Evolutionary conservation across 2,329 filamentous ascomycete genomes (phyloP).

Genomic region (Botrytis sinoallii): DNA sequence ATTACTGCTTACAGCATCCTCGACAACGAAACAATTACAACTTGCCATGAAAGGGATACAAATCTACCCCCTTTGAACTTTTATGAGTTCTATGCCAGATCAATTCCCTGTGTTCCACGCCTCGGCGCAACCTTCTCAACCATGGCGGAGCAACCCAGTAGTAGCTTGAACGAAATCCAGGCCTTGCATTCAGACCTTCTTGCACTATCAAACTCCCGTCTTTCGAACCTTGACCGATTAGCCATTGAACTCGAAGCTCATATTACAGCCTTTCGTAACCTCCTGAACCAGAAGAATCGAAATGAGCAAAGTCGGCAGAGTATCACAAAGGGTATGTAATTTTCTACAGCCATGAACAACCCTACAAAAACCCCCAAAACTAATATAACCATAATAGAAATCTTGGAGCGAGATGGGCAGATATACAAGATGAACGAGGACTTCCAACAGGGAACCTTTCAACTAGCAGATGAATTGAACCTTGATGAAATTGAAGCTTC

Average conservation of each 20-base stretch:
- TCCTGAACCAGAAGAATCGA: slow-evolving; percentile 72
- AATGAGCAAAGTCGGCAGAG: slow-evolving; percentile 71
- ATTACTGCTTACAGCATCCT: slow-evolving; percentile 4
- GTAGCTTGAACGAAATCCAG: slow-evolving; percentile 72
- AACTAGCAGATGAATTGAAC: slow-evolving; percentile 83
- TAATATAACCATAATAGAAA: slow-evolving; percentile 52
- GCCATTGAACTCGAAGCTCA: slow-evolving; percentile 63
- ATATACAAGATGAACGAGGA: slow-evolving; percentile 81
- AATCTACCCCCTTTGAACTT: not conserved
- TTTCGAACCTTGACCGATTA: slow-evolving; percentile 68
- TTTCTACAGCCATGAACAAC: slow-evolving; percentile 1
- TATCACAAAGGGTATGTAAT: slow-evolving; percentile 60
- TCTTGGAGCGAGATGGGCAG: slow-evolving; percentile 67
- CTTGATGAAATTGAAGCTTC: slow-evolving; percentile 87
- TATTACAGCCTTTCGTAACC: slow-evolving; percentile 63
- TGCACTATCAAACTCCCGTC: slow-evolving; percentile 67
- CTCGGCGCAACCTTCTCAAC: slow-evolving; percentile 30
- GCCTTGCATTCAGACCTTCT: slow-evolving; percentile 82
- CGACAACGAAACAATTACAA: slow-evolving; percentile 5
- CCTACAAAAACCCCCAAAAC: not conserved
- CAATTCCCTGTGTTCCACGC: slow-evolving; percentile 13
- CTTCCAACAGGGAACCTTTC: slow-evolving; percentile 78
- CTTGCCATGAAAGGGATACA: slow-evolving; percentile 3
- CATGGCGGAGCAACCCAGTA: slow-evolving; percentile 68
- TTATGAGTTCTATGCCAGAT: slow-evolving; percentile 8